These are phyloP conservation scores for Kazachstania taianensis DNA, from an alignment of 805 yeast genomes.

Conservation along the genomic window DNA sequence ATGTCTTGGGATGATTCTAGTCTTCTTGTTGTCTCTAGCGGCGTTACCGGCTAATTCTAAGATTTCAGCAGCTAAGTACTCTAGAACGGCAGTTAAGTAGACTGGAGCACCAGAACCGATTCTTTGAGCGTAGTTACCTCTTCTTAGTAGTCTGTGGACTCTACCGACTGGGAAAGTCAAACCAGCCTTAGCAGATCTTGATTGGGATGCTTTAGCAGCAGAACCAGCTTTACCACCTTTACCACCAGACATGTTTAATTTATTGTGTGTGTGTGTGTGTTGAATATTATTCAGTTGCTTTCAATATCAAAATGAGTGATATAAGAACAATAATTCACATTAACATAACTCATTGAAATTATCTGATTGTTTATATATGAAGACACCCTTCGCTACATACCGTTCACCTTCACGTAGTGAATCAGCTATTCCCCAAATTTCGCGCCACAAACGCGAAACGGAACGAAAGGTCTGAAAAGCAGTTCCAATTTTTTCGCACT, in stretches of 20 bases:
- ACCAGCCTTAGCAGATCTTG: constrained; percentile 98
- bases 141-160: constrained; percentile 92
- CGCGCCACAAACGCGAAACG: not conserved
- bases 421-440: not conserved
- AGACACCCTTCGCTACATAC: not conserved
- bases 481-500: not conserved
- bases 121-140: constrained; percentile 97
- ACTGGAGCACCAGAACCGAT: constrained; percentile 99
- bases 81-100: constrained; percentile 92
- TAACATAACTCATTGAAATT: not conserved
- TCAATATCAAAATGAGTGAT: not conserved
- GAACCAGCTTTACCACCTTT: constrained; percentile 89
- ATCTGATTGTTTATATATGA: not conserved
- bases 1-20: constrained; percentile 98
- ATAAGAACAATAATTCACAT: not conserved
- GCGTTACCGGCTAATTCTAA: constrained; percentile 98
- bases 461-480: not conserved
- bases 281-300: not conserved
- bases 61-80: constrained; percentile 95
- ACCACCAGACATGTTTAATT: constrained; percentile 50
- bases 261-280: constrained; percentile 5
- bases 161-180: constrained; percentile 99
- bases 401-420: not conserved
- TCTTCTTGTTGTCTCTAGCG: constrained; percentile 97
- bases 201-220: constrained; percentile 89